Evolutionary conservation across 2,329 filamentous ascomycete genomes (phyloP).

Genomic region (Monilinia aucupariae): DNA sequence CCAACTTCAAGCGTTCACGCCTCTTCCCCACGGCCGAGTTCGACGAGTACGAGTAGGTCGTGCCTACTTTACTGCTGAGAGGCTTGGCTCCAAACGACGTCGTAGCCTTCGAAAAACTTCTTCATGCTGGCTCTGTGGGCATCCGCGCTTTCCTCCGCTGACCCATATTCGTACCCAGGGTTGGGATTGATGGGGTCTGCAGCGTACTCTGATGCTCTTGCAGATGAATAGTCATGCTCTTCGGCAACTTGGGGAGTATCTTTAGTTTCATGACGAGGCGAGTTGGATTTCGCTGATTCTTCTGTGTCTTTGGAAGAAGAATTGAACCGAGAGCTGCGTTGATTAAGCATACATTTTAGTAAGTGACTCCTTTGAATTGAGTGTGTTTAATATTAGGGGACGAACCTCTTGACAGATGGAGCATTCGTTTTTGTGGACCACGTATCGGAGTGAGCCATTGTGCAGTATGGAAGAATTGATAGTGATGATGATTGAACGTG

Average conservation of each 20-base stretch:
- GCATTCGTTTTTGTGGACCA: slow-evolving; percentile 3
- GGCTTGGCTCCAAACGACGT: background rate
- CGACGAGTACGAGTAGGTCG: background rate
- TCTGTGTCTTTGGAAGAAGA: background rate
- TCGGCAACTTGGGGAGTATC: background rate
- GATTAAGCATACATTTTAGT: background rate
- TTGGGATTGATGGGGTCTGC: slow-evolving; percentile 8
- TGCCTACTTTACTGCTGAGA: background rate
- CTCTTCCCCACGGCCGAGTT: background rate
- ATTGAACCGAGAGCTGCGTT: background rate
- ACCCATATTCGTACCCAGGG: slow-evolving; percentile 1
- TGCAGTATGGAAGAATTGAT: background rate
- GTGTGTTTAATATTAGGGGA: background rate
- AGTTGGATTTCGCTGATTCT: slow-evolving; percentile 4
- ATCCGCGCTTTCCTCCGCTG: slow-evolving; percentile 3
- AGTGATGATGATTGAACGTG: background rate
- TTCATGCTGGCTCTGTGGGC: background rate
- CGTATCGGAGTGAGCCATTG: slow-evolving; percentile 6
- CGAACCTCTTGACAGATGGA: slow-evolving; percentile 8
- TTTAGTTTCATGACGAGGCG: background rate
- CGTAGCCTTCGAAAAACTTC: background rate
- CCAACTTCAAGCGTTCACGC: background rate
- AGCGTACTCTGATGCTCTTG: background rate
- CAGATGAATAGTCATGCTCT: background rate
- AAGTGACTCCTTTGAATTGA: background rate